These are phyloP conservation scores for Xerocomus brunneocitrinus DNA, from an alignment of 768 basidiomycete species.

Conservation along the genomic window DNA sequence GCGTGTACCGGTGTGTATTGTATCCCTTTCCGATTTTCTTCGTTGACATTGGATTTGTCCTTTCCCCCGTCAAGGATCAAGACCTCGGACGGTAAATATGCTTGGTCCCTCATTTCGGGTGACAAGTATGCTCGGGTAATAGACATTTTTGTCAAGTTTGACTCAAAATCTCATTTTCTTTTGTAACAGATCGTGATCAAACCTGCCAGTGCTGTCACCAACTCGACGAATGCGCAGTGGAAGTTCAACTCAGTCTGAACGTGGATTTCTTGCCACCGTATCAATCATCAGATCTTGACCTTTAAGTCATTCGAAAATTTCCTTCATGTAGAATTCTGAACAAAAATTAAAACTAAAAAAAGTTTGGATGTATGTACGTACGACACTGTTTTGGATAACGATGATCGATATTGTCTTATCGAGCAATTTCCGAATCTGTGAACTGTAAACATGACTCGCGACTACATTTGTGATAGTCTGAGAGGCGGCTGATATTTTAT, in stretches of 20 bases:
- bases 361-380: too few species aligned
- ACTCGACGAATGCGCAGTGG: neutral
- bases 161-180: neutral
- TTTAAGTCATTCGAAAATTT: neutral
- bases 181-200: neutral
- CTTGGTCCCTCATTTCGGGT: neutral
- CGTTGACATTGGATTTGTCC: neutral
- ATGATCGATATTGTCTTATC: too few species aligned
- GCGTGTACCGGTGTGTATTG: neutral
- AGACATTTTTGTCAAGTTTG: neutral
- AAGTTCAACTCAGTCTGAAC: neutral
- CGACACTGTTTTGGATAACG: too few species aligned
- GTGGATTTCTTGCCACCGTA: neutral
- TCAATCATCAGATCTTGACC: neutral
- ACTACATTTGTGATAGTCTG: too few species aligned
- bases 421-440: too few species aligned
- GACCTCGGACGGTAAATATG: neutral
- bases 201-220: neutral
- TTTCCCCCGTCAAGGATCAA: neutral
- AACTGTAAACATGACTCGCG: too few species aligned
- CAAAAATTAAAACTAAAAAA: neutral
- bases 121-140: neutral
- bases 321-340: neutral
- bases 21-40: neutral
- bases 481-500: too few species aligned